A percentile compares a stretch with the other conserved stretches of the same genome.
Conservation (phyloP, 2,329 filamentous ascomycete genomes). For the Fusarium burgessii region DNA sequence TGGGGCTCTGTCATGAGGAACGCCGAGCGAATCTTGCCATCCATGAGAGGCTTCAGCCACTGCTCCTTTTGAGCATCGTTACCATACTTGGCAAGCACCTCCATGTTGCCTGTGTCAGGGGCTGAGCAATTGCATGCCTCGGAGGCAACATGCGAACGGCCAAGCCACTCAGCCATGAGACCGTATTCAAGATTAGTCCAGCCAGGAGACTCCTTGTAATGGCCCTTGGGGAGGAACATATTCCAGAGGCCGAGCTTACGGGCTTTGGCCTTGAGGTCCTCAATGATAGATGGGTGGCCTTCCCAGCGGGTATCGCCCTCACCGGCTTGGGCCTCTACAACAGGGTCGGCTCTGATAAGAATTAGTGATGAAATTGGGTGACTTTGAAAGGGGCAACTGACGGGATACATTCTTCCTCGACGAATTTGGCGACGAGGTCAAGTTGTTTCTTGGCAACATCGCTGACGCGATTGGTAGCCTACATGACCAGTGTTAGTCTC, state of each 20-base stretch:
- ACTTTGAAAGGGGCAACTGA: slow-evolving; percentile 53
- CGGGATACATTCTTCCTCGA: slow-evolving; percentile 94
- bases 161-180: slow-evolving; percentile 95
- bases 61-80: slow-evolving; percentile 84
- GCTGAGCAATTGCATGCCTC: slow-evolving; percentile 92
- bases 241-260: slow-evolving; percentile 92
- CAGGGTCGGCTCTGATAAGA: slow-evolving; percentile 74
- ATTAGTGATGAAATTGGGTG: slow-evolving; percentile 13
- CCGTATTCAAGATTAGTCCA: slow-evolving; percentile 98
- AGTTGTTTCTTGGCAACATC: slow-evolving; percentile 86
- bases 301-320: slow-evolving; percentile 82
- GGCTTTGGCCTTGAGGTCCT: slow-evolving; percentile 89
- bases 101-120: slow-evolving; percentile 96
- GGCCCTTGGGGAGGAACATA: slow-evolving; percentile 94
- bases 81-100: slow-evolving; percentile 92
- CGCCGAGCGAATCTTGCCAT: slow-evolving; percentile 87
- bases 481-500: slow-evolving; percentile 11
- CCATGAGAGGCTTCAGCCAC: slow-evolving; percentile 85
- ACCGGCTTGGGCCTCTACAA: slow-evolving; percentile 84
- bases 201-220: slow-evolving; percentile 95
- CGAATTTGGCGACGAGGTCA: slow-evolving; percentile 92
- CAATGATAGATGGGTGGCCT: slow-evolving; percentile 81
- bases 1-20: slow-evolving; percentile 96
- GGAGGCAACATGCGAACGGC: slow-evolving; percentile 84
- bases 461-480: slow-evolving; percentile 74